Conservation (phyloP, 2,329 filamentous ascomycete genomes). For the Lizonia empirigonia region DNA sequence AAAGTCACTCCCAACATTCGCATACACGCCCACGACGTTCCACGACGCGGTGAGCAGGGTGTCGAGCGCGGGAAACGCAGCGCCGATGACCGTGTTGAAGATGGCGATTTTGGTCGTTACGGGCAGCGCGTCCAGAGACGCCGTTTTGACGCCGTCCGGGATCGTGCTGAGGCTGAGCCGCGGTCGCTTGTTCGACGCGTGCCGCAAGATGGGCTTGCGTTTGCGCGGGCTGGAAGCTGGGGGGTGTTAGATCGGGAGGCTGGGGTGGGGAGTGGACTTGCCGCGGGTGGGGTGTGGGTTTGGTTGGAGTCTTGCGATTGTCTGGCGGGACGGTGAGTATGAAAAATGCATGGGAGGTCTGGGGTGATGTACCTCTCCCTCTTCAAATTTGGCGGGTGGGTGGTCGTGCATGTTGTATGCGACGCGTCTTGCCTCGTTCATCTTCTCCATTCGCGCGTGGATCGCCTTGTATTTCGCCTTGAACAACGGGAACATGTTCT, state of each 20-base stretch:
- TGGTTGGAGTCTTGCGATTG: background rate
- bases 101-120: conserved; percentile 32
- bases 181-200: conserved; percentile 36
- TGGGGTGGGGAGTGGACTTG: background rate
- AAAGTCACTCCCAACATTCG: conserved; percentile 33
- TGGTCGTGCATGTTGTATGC: conserved; percentile 26
- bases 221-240: conserved; percentile 2
- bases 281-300: background rate
- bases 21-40: conserved; percentile 41
- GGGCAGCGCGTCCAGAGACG: conserved; percentile 30
- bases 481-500: conserved; percentile 31
- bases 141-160: conserved; percentile 30
- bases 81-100: conserved; percentile 35
- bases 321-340: too few relatives aligned
- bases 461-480: conserved; percentile 35
- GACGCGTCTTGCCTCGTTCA: conserved; percentile 32
- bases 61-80: conserved; percentile 39
- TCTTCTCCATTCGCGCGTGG: conserved; percentile 21
- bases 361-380: conserved; percentile 38
- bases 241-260: background rate
- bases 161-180: conserved; percentile 28
- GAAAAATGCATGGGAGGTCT: too few relatives aligned
- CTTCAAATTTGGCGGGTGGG: conserved; percentile 16
- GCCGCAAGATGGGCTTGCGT: conserved; percentile 20
- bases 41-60: conserved; percentile 39